A percentile compares a stretch with the other conserved stretches of the same genome.
phyloP scores from a whole-genome alignment of 176 grass and related monocot genomes.

The Hordeum vulgare region DNA sequence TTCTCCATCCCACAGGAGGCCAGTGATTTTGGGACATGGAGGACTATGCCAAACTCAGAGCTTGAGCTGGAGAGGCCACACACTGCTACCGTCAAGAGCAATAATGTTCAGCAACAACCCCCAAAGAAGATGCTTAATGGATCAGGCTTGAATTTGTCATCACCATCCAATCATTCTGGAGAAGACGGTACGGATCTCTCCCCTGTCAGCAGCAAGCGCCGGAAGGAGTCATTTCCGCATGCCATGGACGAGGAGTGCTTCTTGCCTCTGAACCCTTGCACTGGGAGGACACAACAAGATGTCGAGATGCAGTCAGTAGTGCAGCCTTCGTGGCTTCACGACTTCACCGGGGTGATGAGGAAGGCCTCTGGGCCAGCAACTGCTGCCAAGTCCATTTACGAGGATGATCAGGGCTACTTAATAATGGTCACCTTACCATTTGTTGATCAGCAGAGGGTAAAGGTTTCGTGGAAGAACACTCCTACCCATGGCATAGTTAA shows the following conservation, averaged over 20 bases:
- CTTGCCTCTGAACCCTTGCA: conserved; percentile 49
- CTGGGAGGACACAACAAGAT: conserved; percentile 40
- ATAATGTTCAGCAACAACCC: conserved; percentile 38
- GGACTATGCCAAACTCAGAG: conserved; percentile 70
- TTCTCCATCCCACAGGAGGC: conserved; percentile 76
- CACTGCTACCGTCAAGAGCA: conserved; percentile 35
- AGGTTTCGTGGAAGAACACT: conserved; percentile 93
- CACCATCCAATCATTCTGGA: conserved; percentile 63
- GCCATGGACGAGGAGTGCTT: conserved; percentile 77
- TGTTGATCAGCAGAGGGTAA: conserved; percentile 87
- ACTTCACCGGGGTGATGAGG: conserved; percentile 88
- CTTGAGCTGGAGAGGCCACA: conserved; percentile 70
- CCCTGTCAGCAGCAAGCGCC: conserved; percentile 71
- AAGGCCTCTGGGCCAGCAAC: conserved; percentile 63
- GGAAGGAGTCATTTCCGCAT: conserved; percentile 60
- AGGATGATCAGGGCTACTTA: conserved; percentile 79
- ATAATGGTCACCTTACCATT: conserved; percentile 86
- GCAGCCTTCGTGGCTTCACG: conserved; percentile 56
- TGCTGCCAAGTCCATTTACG: conserved; percentile 87
- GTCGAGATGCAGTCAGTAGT: conserved; percentile 50
- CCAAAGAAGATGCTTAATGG: conserved; percentile 68
- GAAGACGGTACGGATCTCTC: conserved; percentile 88
- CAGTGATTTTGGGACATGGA: conserved; percentile 92
- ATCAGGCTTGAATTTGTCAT: conserved; percentile 72
- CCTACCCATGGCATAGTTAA: conserved; percentile 83